phyloP scores from a whole-genome alignment of 495 filamentous ascomycete species.

The Annulohypoxylon maeteangense region DNA sequence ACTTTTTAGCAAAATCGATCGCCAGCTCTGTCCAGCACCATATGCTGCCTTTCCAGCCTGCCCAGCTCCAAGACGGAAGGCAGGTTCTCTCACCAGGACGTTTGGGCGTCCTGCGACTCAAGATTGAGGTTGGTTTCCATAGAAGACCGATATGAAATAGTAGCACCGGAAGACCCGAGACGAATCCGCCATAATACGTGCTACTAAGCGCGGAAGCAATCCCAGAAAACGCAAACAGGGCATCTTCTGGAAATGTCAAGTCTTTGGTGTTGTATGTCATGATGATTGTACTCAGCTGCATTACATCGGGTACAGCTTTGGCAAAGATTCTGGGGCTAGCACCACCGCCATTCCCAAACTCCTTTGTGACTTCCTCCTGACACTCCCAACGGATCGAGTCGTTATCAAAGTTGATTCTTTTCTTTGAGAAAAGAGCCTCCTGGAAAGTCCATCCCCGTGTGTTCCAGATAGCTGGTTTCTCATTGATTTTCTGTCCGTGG shows the following conservation, averaged over 20 bases:
- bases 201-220: neutral
- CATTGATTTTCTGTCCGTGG: neutral
- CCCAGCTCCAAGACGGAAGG: neutral
- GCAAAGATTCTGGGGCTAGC: neutral
- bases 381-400: neutral
- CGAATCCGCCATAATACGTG: neutral
- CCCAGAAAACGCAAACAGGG: neutral
- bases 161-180: neutral
- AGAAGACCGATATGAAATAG: neutral
- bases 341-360: neutral
- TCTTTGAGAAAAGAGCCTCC: conserved; percentile 32
- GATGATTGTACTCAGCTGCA: neutral
- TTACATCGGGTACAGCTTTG: neutral
- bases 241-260: neutral
- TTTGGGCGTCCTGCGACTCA: neutral
- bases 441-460: conserved; percentile 44
- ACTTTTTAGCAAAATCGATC: neutral
- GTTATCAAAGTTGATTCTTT: neutral
- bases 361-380: neutral
- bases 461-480: conserved; percentile 28
- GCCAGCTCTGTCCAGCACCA: neutral
- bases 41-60: neutral
- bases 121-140: neutral
- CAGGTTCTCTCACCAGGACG: neutral
- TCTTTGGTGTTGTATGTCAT: neutral